phyloP scores from a whole-genome alignment of 2,329 filamentous ascomycete genomes.

The Verticillium klebahnii region DNA sequence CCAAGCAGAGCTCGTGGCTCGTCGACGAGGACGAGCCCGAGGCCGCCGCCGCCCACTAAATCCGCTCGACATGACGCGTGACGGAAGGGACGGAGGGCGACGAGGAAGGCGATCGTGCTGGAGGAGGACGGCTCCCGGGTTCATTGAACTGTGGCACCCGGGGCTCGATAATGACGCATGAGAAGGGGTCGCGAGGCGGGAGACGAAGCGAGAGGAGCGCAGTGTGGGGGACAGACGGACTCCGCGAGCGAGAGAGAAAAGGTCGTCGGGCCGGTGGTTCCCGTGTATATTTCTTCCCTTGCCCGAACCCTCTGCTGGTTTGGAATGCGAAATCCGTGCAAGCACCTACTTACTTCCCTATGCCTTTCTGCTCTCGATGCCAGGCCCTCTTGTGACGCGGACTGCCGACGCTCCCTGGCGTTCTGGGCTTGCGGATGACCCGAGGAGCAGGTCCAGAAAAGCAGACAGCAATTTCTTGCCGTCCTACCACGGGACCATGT shows the following conservation, averaged over 20 bases:
- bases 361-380: no score
- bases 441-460: no score
- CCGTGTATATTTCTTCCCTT: constrained; percentile 4
- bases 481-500: neutral
- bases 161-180: neutral
- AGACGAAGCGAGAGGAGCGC: neutral
- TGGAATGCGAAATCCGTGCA: constrained; percentile 4
- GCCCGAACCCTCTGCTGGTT: constrained; percentile 2
- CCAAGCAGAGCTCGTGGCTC: constrained; percentile 55
- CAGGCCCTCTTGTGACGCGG: neutral
- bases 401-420: neutral
- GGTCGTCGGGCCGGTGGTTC: constrained; percentile 1
- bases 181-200: neutral
- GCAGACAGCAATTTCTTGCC: no score
- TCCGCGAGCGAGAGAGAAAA: neutral
- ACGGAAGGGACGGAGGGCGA: neutral
- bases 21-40: constrained; percentile 63
- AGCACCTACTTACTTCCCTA: neutral
- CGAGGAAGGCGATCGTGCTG: neutral
- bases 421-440: neutral
- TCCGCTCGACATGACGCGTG: neutral
- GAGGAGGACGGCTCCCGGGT: neutral
- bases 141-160: no score
- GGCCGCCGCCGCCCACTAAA: constrained; percentile 39
- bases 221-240: neutral